Percentiles rank a stretch among this genome's conserved stretches.
phyloP scores from a whole-genome alignment of 2,329 filamentous ascomycete genomes.

The Sporothrix euskadiensis region DNA sequence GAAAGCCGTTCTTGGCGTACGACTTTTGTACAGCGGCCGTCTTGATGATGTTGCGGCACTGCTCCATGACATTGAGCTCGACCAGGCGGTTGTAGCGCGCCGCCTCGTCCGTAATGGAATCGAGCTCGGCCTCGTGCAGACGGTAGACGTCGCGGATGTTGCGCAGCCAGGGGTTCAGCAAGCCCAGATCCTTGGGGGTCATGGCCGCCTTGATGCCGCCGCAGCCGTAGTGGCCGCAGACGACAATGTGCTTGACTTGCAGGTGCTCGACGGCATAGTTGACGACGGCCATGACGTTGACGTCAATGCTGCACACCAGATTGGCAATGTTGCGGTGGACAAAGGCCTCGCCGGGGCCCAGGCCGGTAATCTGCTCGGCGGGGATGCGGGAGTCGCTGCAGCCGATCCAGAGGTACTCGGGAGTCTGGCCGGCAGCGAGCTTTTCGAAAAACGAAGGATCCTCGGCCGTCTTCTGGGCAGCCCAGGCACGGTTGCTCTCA shows the following conservation, averaged over 20 bases:
- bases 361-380: conserved; percentile 81
- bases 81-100: conserved; percentile 70
- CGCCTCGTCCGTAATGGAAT: conserved; percentile 59
- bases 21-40: conserved; percentile 76
- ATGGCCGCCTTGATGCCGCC: conserved; percentile 50
- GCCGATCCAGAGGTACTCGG: conserved; percentile 82
- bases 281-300: conserved; percentile 54
- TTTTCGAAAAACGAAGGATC: conserved; percentile 67
- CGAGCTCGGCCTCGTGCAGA: conserved; percentile 69
- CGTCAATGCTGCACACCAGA: conserved; percentile 73
- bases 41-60: conserved; percentile 76
- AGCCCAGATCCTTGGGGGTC: conserved; percentile 67
- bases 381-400: conserved; percentile 89
- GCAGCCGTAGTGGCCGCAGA: conserved; percentile 78
- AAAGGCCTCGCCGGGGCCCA: conserved; percentile 87
- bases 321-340: conserved; percentile 96
- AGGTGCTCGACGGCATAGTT: conserved; percentile 83
- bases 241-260: conserved; percentile 76
- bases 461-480: conserved; percentile 55
- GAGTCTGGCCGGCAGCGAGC: conserved; percentile 64
- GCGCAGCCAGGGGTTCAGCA: conserved; percentile 72
- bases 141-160: conserved; percentile 75
- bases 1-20: conserved; percentile 63
- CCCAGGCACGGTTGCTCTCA: conserved; percentile 68
- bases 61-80: conserved; percentile 79